These are phyloP conservation scores for Sarocladium strictum DNA, from an alignment of 2,329 filamentous ascomycete genomes.

Conservation along the genomic window DNA sequence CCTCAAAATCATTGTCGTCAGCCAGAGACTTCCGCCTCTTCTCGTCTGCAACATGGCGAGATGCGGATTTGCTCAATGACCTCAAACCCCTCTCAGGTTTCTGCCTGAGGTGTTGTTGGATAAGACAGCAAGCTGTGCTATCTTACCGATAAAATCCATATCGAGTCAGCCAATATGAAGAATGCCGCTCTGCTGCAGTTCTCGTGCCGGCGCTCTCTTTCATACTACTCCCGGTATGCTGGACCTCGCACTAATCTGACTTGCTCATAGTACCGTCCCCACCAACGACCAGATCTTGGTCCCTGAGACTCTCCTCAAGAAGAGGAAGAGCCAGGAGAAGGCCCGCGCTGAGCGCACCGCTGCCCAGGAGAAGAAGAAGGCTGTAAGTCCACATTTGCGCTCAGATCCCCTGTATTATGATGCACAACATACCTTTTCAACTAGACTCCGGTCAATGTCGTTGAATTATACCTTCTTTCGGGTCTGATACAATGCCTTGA, in stretches of 20 bases:
- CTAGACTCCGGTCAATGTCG: constrained; percentile 97
- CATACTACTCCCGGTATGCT: constrained; percentile 51
- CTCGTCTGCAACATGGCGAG: constrained; percentile 14
- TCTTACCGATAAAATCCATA: constrained; percentile 76
- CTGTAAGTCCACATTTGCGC: constrained; percentile 60
- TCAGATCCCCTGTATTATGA: constrained; percentile 53
- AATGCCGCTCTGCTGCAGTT: constrained; percentile 96
- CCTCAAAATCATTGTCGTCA: constrained; percentile 69
- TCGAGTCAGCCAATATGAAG: constrained; percentile 85
- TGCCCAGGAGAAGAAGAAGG: constrained; percentile 79
- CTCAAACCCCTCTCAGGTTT: constrained; percentile 4
- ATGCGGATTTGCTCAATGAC: background rate
- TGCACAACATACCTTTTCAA: constrained; percentile 83
- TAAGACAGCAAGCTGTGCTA: constrained; percentile 47
- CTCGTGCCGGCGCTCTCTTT: constrained; percentile 74
- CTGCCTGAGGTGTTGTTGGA: constrained; percentile 68
- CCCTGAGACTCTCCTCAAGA: constrained; percentile 99
- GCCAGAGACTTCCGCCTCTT: constrained; percentile 14
- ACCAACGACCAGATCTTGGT: constrained; percentile 94
- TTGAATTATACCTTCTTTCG: constrained; percentile 99
- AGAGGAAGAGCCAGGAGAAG: constrained; percentile 99
- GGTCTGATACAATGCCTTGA: constrained; percentile 66
- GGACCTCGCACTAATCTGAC: constrained; percentile 78
- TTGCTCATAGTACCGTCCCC: constrained; percentile 67
- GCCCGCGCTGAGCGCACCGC: constrained; percentile 82